Evolutionary conservation across 306 rosid species (phyloP), one percentile per base, ranked within the genome.

Genomic region (Gleditsia sinensis): DNA sequence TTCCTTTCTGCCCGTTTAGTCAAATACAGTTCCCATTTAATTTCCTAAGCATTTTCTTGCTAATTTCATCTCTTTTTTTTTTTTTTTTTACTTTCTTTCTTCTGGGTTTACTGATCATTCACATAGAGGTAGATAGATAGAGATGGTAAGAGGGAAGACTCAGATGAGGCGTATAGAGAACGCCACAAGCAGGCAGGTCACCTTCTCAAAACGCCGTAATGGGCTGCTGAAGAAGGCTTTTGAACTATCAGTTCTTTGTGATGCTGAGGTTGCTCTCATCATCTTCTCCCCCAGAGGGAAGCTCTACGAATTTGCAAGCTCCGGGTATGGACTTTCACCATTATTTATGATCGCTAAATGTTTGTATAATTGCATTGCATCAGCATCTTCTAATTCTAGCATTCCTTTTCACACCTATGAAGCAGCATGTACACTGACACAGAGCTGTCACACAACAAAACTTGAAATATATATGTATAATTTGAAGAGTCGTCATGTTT

Each of bases 61-160:
- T n/a, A 39, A 58, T 50, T 37, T n/a, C 28, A 7, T 7, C 0
- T 10, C n/a, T n/a, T n/a, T n/a, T n/a, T n/a, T n/a, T n/a, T n/a
- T n/a, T n/a, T n/a, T n/a, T n/a, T n/a, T n/a, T n/a, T n/a, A n/a
- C n/a, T n/a, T n/a, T n/a, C n/a, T n/a, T n/a, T n/a, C n/a, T n/a
- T n/a, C n/a, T n/a, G n/a, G n/a, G n/a, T n/a, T n/a, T n/a, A n/a
- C 45, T 73, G 19, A 12, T 0, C 46, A 27, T 14, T 54, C 32
- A 54, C 8, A 10, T 0, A 16, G 51, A 33, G 66, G 8, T 2
- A 39, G 24, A 69, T 49, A 67, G 54, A 32, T 32, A 71, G 43
- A 80, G 72, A 93, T 93, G 98, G 98, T 88, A 81, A 83, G 98
- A 79, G 97, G 98, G 1, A 93, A 93, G 81, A 93, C 98, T 33